These are phyloP conservation scores for Endoconidiophora laricicola DNA, from an alignment of 2,329 filamentous ascomycete species.

Conservation along the genomic window DNA sequence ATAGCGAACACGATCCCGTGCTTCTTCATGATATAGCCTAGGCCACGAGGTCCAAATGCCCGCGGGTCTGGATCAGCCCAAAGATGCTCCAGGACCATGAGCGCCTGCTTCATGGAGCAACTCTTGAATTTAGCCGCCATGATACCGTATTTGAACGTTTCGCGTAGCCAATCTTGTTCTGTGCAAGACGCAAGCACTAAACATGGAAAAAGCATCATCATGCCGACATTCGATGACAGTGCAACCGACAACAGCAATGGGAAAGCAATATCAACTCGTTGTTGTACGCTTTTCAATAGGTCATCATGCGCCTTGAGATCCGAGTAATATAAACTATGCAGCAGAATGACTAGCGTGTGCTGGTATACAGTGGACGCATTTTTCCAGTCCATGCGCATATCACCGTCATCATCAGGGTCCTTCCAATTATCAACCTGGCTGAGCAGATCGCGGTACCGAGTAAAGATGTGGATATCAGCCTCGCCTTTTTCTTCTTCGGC, in stretches of 20 bases:
- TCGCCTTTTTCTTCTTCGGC: conserved; percentile 5
- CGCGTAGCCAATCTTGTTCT: conserved; percentile 11
- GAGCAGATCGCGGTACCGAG: conserved; percentile 6
- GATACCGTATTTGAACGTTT: conserved; percentile 10
- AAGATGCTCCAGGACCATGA: conserved; percentile 6
- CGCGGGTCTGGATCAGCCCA: conserved; percentile 6
- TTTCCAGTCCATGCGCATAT: conserved; percentile 8
- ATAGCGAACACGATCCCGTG: conserved; percentile 9
- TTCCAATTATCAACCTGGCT: conserved; percentile 3
- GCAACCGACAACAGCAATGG: conserved; percentile 11
- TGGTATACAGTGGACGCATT: conserved; percentile 11
- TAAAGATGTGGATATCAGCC: conserved; percentile 5
- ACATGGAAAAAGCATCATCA: conserved; percentile 10
- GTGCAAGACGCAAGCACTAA: conserved; percentile 10
- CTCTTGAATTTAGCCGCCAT: conserved; percentile 12
- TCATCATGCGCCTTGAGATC: conserved; percentile 6
- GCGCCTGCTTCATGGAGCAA: conserved; percentile 10
- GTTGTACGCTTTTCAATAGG: conserved; percentile 5
- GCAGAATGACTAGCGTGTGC: conserved; percentile 7
- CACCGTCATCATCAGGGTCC: conserved; percentile 8
- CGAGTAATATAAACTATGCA: conserved; percentile 10
- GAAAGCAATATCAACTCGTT: conserved; percentile 8
- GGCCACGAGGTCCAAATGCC: conserved; percentile 10
- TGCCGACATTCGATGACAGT: conserved; percentile 10
- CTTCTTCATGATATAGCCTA: conserved; percentile 12